Evolutionary conservation across 2,329 filamentous ascomycete species (phyloP).

Genomic region (Nemania bipapillata): DNA sequence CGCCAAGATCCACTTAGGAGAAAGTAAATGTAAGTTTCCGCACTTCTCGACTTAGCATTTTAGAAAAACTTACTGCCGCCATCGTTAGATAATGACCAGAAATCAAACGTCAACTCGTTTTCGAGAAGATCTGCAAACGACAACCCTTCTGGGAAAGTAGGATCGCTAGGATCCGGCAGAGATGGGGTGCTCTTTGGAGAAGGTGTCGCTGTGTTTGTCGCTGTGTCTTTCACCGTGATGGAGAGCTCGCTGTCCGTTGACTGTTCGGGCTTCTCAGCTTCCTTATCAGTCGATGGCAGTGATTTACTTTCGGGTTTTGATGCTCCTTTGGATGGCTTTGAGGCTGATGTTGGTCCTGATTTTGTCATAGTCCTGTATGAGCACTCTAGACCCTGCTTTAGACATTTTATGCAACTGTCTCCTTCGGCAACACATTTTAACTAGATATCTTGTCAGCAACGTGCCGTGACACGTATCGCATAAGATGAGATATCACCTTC

Average conservation of each 20-base stretch:
- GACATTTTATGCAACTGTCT: constrained; percentile 10
- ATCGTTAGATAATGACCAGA: constrained; percentile 18
- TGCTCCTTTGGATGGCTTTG: not conserved
- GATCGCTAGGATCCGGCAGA: not conserved
- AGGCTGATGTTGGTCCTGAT: not conserved
- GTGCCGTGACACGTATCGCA: not conserved
- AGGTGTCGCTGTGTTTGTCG: too few species aligned
- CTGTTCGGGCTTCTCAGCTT: not conserved
- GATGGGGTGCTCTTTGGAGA: constrained; percentile 3
- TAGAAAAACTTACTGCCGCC: constrained; percentile 10
- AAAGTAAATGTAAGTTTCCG: not conserved
- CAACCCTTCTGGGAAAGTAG: constrained; percentile 1
- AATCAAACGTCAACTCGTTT: constrained; percentile 9
- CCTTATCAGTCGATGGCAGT: not conserved
- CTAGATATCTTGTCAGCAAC: constrained; percentile 4
- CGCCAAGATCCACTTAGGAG: constrained; percentile 10
- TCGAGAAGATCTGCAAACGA: constrained; percentile 18
- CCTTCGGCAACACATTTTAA: constrained; percentile 12
- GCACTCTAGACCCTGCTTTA: constrained; percentile 18
- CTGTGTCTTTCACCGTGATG: not conserved
- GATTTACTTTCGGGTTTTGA: not conserved
- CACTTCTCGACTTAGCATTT: not conserved
- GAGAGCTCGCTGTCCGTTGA: not conserved
- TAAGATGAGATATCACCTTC: not conserved
- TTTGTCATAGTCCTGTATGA: not conserved